Conservation (phyloP, 2,329 filamentous ascomycete genomes). For the Hypocreales sp. region DNA sequence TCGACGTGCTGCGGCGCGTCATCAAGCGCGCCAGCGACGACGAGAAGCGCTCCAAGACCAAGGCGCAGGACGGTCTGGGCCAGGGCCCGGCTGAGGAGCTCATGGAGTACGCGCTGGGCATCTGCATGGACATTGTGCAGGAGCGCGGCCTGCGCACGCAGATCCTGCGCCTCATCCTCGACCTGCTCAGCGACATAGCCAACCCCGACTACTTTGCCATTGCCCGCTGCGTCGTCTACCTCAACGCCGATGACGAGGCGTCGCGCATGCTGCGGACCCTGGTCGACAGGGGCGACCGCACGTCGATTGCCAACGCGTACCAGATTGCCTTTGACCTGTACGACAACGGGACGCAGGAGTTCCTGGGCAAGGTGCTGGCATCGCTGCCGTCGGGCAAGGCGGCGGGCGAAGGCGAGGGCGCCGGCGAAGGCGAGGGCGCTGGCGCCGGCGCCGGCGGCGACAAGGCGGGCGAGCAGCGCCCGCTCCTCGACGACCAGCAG, state of each 20-base stretch:
- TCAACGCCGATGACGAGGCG: conserved; percentile 83
- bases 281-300: conserved; percentile 62
- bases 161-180: conserved; percentile 84
- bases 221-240: conserved; percentile 91
- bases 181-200: conserved; percentile 83
- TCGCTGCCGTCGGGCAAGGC: conserved; percentile 48
- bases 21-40: conserved; percentile 84
- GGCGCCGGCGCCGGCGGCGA: conserved; percentile 20
- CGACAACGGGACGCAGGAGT: conserved; percentile 97
- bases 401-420: conserved; percentile 21
- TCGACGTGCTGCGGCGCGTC: conserved; percentile 71
- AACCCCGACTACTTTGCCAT: conserved; percentile 96
- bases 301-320: conserved; percentile 75
- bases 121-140: conserved; percentile 96
- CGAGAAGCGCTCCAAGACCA: conserved; percentile 52
- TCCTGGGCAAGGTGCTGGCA: conserved; percentile 76
- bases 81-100: conserved; percentile 66
- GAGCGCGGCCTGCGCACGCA: conserved; percentile 71
- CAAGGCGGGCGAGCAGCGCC: conserved; percentile 27
- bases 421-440: conserved; percentile 28
- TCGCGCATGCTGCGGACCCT: conserved; percentile 73
- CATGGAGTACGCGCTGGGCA: conserved; percentile 90
- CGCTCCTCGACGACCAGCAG: conserved; percentile 32
- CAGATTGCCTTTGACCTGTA: conserved; percentile 97
- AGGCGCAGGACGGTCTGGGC: conserved; percentile 29